Percentiles rank a stretch among this genome's conserved stretches.
Evolutionary conservation across 768 basidiomycete genomes (phyloP).

Genomic region (Boletus sensibilis): DNA sequence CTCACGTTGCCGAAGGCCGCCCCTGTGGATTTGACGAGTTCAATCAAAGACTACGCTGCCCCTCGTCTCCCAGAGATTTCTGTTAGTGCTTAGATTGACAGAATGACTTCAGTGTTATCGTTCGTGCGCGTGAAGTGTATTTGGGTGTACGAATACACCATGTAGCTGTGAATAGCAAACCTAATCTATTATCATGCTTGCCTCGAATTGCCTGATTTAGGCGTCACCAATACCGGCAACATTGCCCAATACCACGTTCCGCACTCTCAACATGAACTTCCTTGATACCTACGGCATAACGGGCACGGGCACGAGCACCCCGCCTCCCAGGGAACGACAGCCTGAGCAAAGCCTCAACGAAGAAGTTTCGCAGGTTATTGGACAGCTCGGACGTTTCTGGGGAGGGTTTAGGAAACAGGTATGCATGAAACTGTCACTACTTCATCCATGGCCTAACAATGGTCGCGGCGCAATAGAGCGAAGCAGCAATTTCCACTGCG

Average conservation of each 20-base stretch:
- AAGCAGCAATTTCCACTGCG: slow-evolving; percentile 63
- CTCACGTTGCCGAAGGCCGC: slow-evolving; percentile 28
- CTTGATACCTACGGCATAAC: slow-evolving; percentile 65
- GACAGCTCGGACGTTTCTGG: slow-evolving; percentile 86
- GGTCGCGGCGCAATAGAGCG: slow-evolving; percentile 49
- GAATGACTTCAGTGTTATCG: neutral
- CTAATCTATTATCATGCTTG: neutral
- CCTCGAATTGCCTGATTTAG: slow-evolving; percentile 16
- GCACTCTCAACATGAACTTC: slow-evolving; percentile 57
- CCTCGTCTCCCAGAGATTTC: slow-evolving; percentile 22
- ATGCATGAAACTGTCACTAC: slow-evolving; percentile 21
- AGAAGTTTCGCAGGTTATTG: slow-evolving; percentile 86
- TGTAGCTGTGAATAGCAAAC: neutral
- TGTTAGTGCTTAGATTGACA: slow-evolving; percentile 29
- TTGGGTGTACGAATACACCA: slow-evolving; percentile 17
- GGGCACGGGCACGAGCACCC: slow-evolving; percentile 43
- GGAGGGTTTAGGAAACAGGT: slow-evolving; percentile 90
- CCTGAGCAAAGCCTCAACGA: slow-evolving; percentile 69
- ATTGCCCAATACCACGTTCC: neutral
- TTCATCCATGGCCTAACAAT: neutral
- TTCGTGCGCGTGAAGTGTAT: neutral
- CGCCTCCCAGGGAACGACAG: slow-evolving; percentile 39
- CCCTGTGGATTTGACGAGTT: slow-evolving; percentile 13
- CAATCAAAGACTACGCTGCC: slow-evolving; percentile 21
- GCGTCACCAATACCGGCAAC: neutral